A percentile compares a stretch with the other conserved stretches of the same genome.
These are phyloP conservation scores for Hippophae gyantsensis DNA, from an alignment of 306 rosid species.

Conservation along the genomic window DNA sequence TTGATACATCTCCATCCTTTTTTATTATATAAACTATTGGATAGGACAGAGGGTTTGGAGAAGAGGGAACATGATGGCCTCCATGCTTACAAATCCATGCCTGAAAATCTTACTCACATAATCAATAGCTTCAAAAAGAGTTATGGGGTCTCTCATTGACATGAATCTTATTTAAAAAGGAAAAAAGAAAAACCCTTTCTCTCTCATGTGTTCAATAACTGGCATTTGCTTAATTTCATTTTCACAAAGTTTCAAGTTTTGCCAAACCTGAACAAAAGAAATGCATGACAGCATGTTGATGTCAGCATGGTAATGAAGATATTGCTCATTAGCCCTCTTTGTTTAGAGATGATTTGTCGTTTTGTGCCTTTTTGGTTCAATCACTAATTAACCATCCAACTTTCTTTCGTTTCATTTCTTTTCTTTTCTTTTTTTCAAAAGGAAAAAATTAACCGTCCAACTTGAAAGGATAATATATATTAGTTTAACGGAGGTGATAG, in stretches of 20 bases:
- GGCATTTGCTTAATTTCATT: conserved; percentile 3
- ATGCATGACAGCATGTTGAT: conserved; percentile 41
- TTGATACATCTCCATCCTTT: too few relatives aligned
- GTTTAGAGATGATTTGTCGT: too few relatives aligned
- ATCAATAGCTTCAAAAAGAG: conserved; percentile 26
- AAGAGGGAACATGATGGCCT: conserved; percentile 75
- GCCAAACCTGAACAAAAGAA: conserved; percentile 1
- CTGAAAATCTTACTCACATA: conserved; percentile 15
- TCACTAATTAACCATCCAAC: too few relatives aligned
- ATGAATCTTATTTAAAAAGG: conserved; percentile 28
- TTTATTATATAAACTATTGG: conserved; percentile 23
- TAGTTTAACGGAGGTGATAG: too few relatives aligned
- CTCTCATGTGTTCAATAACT: conserved; percentile 14
- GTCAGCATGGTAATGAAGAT: conserved; percentile 27
- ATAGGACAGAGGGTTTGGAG: conserved; percentile 46
- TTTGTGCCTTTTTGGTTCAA: too few relatives aligned
- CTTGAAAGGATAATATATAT: too few relatives aligned
- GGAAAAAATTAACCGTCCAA: too few relatives aligned
- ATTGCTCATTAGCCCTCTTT: too few relatives aligned
- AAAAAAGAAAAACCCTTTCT: not conserved
- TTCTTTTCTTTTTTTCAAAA: too few relatives aligned
- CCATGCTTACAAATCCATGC: conserved; percentile 51
- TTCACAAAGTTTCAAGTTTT: conserved; percentile 10
- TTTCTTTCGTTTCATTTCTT: too few relatives aligned
- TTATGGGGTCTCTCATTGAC: conserved; percentile 26